Base-by-base conservation (phyloP, 805 yeast genomes). In the Lachancea sp. region DNA sequence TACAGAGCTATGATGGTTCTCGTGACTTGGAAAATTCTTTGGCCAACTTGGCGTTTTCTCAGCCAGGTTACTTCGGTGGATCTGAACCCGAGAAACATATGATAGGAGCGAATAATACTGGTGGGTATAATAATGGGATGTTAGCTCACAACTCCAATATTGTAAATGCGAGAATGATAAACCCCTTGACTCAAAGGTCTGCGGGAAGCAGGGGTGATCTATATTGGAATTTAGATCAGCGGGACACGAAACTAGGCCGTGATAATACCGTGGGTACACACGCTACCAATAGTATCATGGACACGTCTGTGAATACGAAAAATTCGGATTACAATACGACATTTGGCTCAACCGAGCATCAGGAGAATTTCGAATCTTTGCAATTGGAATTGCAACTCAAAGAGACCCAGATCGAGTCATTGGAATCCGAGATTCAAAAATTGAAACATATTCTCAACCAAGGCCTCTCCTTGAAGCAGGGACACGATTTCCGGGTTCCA, bases 361-460 rank as follows among this genome's bases (percentile, higher is more conserved):
- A 24, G 20, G 54, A 47, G 12, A 63, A 58, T 2, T 24, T 46
- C 9, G 75, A 72, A 34, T 60, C 64, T 39, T 56, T 74, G 41
- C 71, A 69, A 48, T 58, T 74, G 35, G 77, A 77, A 46, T 52
- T 81, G 37, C 70, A 70, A 42, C 61, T 79, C 37, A 81, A 79
- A 54, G 77, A 80, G 34, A 62, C 70, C 0, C 70, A 72, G 29
- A 70, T 74, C 28, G 67, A 68, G 30, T 63, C 69, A 2, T 52
- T 75, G 24, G 74, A 73, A 47, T 54, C 52, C 20, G 78, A 74
- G 41, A 58, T 72, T 11, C 63, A 65, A 33, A 61, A 61, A 29
- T 45, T 68, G 36, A 68, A 61, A 33, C 46, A 24, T 3, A 26
- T 50, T 4, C 45, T 59, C 31, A 62, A 60, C 65, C 65, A 51